These are phyloP conservation scores for Prinsepia uniflora DNA, from an alignment of 306 rosid species.

Conservation along the genomic window DNA sequence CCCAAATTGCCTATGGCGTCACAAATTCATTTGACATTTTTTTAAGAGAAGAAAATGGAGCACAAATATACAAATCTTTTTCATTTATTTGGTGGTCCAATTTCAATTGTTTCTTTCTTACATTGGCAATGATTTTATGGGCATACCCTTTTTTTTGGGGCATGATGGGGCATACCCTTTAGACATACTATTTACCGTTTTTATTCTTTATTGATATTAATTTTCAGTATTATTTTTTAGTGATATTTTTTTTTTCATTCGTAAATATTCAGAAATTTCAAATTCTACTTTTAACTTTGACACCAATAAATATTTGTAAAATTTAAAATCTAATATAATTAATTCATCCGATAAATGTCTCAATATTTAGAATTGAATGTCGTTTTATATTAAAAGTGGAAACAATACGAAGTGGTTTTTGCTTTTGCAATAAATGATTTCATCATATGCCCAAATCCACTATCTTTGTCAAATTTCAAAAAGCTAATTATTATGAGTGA, in stretches of 20 bases:
- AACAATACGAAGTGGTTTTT: not conserved
- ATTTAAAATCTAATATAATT: too few species aligned
- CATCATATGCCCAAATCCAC: slow-evolving; percentile 20
- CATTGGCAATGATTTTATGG: slow-evolving; percentile 8
- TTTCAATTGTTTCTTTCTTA: not conserved
- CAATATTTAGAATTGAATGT: too few species aligned
- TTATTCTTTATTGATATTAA: not conserved
- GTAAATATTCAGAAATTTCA: too few species aligned
- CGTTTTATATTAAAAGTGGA: not conserved
- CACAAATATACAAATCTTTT: slow-evolving; percentile 3
- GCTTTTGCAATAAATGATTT: slow-evolving; percentile 17
- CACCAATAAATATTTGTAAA: too few species aligned
- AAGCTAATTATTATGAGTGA: not conserved
- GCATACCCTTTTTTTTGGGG: not conserved
- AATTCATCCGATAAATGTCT: too few species aligned
- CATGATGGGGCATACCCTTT: too few species aligned
- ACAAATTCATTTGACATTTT: not conserved
- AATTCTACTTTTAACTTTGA: too few species aligned
- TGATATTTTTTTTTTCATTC: too few species aligned
- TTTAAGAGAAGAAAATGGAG: slow-evolving; percentile 6
- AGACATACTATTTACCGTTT: too few species aligned
- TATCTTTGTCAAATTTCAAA: slow-evolving; percentile 17
- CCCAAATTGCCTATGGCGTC: not conserved
- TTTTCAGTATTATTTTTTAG: too few species aligned
- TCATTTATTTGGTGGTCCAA: slow-evolving; percentile 6